Conservation (phyloP, 768 basidiomycete genomes). For the Lentinula aciculospora region DNA sequence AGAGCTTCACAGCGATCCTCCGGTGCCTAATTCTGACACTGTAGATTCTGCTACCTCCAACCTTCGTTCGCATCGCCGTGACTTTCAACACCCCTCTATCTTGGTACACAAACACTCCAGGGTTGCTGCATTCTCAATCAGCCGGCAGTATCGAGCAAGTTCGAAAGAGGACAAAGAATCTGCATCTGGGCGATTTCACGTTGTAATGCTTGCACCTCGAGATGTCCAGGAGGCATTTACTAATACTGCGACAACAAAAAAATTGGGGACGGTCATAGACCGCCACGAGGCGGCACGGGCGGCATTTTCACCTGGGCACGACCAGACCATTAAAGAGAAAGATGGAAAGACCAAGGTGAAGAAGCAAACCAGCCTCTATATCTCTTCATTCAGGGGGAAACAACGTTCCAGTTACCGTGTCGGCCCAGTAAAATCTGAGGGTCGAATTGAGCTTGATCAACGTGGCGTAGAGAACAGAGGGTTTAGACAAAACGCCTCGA, state of each 20-base stretch:
- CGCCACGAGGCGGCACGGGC: background rate
- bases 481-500: background rate
- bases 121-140: conserved; percentile 4
- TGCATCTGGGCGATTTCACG: background rate
- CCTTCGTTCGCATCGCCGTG: background rate
- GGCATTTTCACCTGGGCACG: background rate
- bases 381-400: background rate
- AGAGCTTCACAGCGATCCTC: background rate
- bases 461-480: background rate
- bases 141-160: background rate
- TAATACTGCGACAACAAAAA: background rate
- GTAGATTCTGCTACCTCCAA: background rate
- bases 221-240: conserved; percentile 2
- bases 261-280: conserved; percentile 1
- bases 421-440: background rate
- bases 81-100: conserved; percentile 1
- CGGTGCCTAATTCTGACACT: background rate
- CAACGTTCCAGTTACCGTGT: background rate
- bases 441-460: background rate
- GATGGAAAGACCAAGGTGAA: background rate
- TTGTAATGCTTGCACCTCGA: conserved; percentile 5
- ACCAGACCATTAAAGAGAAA: background rate
- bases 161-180: background rate
- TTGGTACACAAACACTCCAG: conserved; percentile 6
- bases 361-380: background rate